These are phyloP conservation scores for Xylaria cubensis DNA, from an alignment of 495 filamentous ascomycete genomes.

Conservation along the genomic window DNA sequence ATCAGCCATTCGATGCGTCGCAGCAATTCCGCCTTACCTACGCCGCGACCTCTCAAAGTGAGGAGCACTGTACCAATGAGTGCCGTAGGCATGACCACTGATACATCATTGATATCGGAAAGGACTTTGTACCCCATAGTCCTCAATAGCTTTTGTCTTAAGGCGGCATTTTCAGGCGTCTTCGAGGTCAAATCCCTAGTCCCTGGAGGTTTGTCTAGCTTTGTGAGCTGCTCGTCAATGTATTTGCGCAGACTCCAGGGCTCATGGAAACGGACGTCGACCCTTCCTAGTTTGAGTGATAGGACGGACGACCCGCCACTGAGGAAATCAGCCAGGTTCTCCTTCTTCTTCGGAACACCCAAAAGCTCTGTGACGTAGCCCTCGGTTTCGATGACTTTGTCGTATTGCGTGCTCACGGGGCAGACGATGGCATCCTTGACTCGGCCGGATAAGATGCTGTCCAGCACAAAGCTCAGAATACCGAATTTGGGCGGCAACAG, in stretches of 20 bases:
- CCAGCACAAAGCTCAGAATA: conserved; percentile 90
- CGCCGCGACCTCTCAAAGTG: conserved; percentile 88
- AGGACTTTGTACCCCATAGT: conserved; percentile 90
- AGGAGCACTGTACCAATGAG: conserved; percentile 93
- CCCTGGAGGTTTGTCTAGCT: conserved; percentile 48
- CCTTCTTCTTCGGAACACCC: conserved; percentile 91
- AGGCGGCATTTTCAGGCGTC: conserved; percentile 51
- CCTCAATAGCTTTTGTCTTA: conserved; percentile 69
- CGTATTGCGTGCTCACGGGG: conserved; percentile 95
- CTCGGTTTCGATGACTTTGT: conserved; percentile 98
- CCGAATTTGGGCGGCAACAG: conserved; percentile 93
- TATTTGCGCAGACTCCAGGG: conserved; percentile 89
- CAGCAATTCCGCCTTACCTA: conserved; percentile 84
- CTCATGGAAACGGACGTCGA: conserved; percentile 94
- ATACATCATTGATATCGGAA: conserved; percentile 92
- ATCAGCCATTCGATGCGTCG: conserved; percentile 91
- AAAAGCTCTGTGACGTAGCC: conserved; percentile 94
- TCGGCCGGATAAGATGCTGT: conserved; percentile 85
- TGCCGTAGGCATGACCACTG: conserved; percentile 96
- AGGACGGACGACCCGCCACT: conserved; percentile 83
- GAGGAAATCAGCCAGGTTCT: conserved; percentile 88
- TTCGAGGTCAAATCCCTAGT: conserved; percentile 48
- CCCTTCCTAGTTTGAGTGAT: conserved; percentile 84
- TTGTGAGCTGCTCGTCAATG: conserved; percentile 72
- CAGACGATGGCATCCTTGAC: conserved; percentile 91